Evolutionary conservation across 345 rosid species (phyloP).

Genomic region (Anacardium occidentale): DNA sequence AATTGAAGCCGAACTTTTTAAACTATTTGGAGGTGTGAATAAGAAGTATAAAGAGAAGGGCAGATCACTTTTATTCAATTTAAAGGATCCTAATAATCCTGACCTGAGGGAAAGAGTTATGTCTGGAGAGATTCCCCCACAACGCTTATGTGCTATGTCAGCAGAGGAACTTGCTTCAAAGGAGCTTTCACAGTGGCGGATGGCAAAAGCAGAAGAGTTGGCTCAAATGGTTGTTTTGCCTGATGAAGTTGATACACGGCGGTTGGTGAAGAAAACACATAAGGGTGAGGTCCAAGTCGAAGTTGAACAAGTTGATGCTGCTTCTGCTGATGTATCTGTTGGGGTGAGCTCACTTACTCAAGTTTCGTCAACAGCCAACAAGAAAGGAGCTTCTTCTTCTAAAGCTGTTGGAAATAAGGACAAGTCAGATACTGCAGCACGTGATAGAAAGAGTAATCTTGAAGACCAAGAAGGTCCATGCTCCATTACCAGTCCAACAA

Average conservation of each 20-base stretch:
- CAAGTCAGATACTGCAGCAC: constrained; percentile 29
- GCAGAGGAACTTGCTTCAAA: constrained; percentile 96
- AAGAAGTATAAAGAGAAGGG: constrained; percentile 93
- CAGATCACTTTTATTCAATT: constrained; percentile 80
- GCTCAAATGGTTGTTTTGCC: constrained; percentile 93
- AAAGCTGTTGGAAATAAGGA: constrained; percentile 36
- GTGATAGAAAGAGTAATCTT: constrained; percentile 25
- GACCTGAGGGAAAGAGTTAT: constrained; percentile 76
- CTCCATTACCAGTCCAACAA: constrained; percentile 58
- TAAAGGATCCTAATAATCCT: constrained; percentile 89
- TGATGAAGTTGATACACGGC: constrained; percentile 70
- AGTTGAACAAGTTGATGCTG: constrained; percentile 53
- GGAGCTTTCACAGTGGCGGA: constrained; percentile 91
- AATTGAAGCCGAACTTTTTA: constrained; percentile 80
- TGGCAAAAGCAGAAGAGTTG: constrained; percentile 89
- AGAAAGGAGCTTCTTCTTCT: constrained; percentile 20
- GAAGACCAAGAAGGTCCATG: constrained; percentile 30
- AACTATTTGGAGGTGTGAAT: constrained; percentile 87
- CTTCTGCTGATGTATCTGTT: constrained; percentile 60
- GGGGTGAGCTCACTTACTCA: constrained; percentile 38
- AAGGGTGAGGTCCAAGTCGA: constrained; percentile 96
- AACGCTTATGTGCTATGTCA: constrained; percentile 74
- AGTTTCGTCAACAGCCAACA: constrained; percentile 32
- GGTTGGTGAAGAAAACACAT: constrained; percentile 86
- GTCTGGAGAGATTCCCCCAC: constrained; percentile 67